Percentiles rank a stretch among this genome's conserved stretches.
Evolutionary conservation across 352 stramenopile genomes (phyloP).

Genomic region (Phytopythium mirpurense): DNA sequence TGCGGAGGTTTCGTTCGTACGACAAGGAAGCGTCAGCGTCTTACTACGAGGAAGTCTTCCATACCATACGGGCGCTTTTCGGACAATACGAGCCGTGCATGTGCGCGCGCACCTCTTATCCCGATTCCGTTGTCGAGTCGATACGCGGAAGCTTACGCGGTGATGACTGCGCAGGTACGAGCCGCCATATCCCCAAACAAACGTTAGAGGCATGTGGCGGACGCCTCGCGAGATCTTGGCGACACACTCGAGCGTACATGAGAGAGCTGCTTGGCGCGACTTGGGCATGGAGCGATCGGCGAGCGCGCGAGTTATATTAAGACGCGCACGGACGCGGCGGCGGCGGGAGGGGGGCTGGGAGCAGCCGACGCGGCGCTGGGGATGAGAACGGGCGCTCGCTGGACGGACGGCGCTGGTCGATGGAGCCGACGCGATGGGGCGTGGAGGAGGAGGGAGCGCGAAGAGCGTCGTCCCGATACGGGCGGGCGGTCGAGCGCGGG

Average conservation of each 20-base stretch:
- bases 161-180: background rate
- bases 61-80: no score
- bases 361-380: no score
- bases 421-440: background rate
- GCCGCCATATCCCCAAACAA: no score
- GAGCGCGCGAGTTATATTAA: background rate
- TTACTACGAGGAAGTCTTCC: no score
- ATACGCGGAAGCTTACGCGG: background rate
- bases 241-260: no score
- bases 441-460: background rate
- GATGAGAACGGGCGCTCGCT: no score
- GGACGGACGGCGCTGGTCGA: background rate
- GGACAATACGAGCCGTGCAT: no score
- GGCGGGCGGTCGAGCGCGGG: no score
- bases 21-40: no score
- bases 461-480: no score
- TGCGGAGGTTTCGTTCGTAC: background rate
- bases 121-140: conserved; percentile 8
- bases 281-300: conserved; percentile 2
- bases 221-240: no score
- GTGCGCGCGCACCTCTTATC: conserved; percentile 5
- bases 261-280: background rate
- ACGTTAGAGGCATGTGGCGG: no score
- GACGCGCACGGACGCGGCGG: background rate
- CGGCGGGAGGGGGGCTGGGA: background rate